These are phyloP conservation scores for Bacidia gigantensis DNA, from an alignment of 495 filamentous ascomycete species.

Conservation along the genomic window DNA sequence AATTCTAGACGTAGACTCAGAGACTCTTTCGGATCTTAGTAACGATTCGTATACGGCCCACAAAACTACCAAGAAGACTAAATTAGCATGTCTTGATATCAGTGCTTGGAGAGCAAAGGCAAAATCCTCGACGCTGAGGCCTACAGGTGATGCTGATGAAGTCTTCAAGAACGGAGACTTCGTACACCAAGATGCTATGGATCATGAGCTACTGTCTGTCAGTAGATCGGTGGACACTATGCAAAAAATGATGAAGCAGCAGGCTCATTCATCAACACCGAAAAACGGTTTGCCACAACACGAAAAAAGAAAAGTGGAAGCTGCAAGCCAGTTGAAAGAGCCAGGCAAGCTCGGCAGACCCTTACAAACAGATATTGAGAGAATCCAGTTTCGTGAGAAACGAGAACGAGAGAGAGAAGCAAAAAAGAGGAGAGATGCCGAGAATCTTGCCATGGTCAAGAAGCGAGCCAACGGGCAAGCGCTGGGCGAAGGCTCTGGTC, in stretches of 20 bases:
- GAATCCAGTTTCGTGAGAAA: conserved; percentile 47
- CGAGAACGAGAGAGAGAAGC: conserved; percentile 60
- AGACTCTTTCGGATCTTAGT: conserved; percentile 9
- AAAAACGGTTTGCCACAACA: conserved; percentile 26
- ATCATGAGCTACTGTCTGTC: conserved; percentile 31
- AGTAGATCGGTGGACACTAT: conserved; percentile 36
- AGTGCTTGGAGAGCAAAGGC: conserved; percentile 32
- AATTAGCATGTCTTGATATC: conserved; percentile 54
- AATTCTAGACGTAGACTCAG: conserved; percentile 17
- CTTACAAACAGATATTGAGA: conserved; percentile 22
- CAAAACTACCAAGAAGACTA: conserved; percentile 32
- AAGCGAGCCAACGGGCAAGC: conserved; percentile 36
- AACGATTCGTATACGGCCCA: conserved; percentile 7
- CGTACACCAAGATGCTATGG: conserved; percentile 26
- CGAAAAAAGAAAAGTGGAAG: conserved; percentile 19
- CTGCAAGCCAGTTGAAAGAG: conserved; percentile 16
- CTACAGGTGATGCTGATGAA: conserved; percentile 17
- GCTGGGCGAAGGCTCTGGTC: conserved; percentile 65
- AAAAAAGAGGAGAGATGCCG: conserved; percentile 55
- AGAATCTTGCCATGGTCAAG: conserved; percentile 51
- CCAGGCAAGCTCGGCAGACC: conserved; percentile 26
- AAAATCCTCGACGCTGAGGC: background rate
- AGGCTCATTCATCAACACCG: conserved; percentile 25
- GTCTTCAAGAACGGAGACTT: conserved; percentile 33
- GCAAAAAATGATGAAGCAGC: conserved; percentile 28